Evolutionary conservation across 306 rosid genomes (phyloP), one percentile per base, ranked within the genome.

Genomic region (Dalbergia cultrata): DNA sequence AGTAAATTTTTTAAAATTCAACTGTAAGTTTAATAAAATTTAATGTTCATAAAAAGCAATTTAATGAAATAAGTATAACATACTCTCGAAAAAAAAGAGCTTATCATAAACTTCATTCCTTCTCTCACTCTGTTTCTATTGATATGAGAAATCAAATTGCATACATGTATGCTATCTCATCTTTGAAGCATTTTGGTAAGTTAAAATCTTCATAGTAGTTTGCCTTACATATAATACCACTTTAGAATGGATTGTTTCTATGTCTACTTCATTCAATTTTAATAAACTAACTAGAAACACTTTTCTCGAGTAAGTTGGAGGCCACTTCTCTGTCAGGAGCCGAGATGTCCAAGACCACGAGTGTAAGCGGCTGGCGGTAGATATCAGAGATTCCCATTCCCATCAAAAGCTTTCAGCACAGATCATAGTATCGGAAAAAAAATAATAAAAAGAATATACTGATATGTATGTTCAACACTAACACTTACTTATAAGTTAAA

Each of bases 281-380:
- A 41, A 69, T 59, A 57, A 58, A 26, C 9, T 31, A n/a, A 21
- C 6, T 76, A 54, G 7, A 54, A 13, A 11, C 4, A 49, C 73
- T 70, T 58, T 44, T 49, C 18, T 72, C 74, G 68, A 64, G 79
- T 57, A 64, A 50, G 67, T 72, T 72, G 84, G 79, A 64, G 22
- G 69, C 14, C 80, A 73, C 75, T 64, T 62, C 19, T 56, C 0
- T 80, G 80, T 56, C 75, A 64, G 80, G 26, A 52, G 35, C 44
- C 31, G 34, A 77, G 41, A 37, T 63, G 74, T 52, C 37, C 9
- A 4, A 54, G 26, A 67, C 60, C 49, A 21, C 22, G 52, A 54
- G 31, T 63, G 31, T 64, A 31, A 41, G 75, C 75, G 49, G 57
- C 75, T 31, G 63, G 18, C 52, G 59, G 33, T 67, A 76, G 26